Percentiles rank a stretch among this genome's conserved stretches.
phyloP scores from a whole-genome alignment of 306 rosid genomes.

The Castanea mollissima region DNA sequence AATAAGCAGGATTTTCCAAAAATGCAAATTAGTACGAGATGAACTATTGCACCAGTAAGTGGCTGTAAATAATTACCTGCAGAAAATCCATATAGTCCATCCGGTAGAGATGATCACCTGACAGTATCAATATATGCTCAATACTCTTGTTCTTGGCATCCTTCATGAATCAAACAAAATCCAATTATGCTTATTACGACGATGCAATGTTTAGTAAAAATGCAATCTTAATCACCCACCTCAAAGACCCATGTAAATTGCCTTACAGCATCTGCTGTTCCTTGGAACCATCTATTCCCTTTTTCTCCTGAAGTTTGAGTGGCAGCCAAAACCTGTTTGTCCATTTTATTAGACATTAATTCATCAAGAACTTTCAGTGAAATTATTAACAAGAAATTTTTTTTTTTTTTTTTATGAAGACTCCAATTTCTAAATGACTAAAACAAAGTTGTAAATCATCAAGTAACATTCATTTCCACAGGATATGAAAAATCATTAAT shows the following conservation, averaged over 20 bases:
- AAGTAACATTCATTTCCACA: background rate
- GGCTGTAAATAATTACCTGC: conserved; percentile 47
- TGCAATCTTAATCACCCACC: conserved; percentile 41
- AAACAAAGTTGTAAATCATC: background rate
- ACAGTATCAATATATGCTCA: conserved; percentile 79
- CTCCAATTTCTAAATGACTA: background rate
- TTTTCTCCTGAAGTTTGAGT: conserved; percentile 90
- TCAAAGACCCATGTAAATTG: conserved; percentile 92
- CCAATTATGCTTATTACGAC: background rate
- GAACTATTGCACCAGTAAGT: background rate
- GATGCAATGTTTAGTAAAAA: background rate
- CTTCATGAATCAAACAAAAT: conserved; percentile 33
- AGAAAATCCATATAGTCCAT: conserved; percentile 89
- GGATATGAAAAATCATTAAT: background rate
- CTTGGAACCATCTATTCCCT: conserved; percentile 93
- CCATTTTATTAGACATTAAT: conserved; percentile 16
- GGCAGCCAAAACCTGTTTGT: conserved; percentile 83
- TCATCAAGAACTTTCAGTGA: conserved; percentile 6
- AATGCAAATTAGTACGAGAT: background rate
- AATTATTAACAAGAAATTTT: background rate
- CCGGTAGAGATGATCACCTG: conserved; percentile 92
- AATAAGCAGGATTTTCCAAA: conserved; percentile 11
- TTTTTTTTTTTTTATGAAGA: background rate
- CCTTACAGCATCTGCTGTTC: conserved; percentile 97
- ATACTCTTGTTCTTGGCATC: conserved; percentile 89